These are phyloP conservation scores for Penicillium soppii DNA, from an alignment of 495 filamentous ascomycete genomes.

Conservation along the genomic window DNA sequence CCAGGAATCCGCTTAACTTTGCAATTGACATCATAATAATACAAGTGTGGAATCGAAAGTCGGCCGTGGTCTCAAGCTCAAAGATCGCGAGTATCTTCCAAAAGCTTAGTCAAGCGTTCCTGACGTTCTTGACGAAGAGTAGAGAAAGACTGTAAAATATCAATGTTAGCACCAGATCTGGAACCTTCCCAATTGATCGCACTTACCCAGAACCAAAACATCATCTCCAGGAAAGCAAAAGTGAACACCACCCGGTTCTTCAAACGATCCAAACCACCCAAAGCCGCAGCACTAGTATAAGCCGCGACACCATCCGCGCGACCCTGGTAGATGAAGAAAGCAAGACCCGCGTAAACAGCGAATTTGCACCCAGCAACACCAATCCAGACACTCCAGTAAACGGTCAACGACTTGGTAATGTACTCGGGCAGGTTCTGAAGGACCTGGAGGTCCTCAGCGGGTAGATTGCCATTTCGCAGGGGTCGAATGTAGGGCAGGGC, in stretches of 20 bases:
- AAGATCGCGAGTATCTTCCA: slow-evolving; percentile 31
- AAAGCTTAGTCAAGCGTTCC: slow-evolving; percentile 34
- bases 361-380: slow-evolving; percentile 68
- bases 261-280: slow-evolving; percentile 53
- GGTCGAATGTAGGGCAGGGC: slow-evolving; percentile 30
- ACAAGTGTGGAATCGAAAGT: too few species aligned
- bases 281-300: slow-evolving; percentile 24
- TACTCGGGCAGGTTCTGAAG: slow-evolving; percentile 41
- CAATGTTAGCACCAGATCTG: slow-evolving; percentile 54
- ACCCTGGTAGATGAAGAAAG: slow-evolving; percentile 67
- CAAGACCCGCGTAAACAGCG: slow-evolving; percentile 60
- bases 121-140: slow-evolving; percentile 48
- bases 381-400: slow-evolving; percentile 75
- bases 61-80: too few species aligned
- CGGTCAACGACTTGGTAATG: slow-evolving; percentile 27
- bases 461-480: slow-evolving; percentile 24
- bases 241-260: slow-evolving; percentile 82
- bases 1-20: not conserved
- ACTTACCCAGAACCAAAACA: slow-evolving; percentile 84
- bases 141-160: slow-evolving; percentile 50
- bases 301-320: slow-evolving; percentile 36
- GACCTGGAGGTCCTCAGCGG: slow-evolving; percentile 27
- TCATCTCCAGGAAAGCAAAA: slow-evolving; percentile 79
- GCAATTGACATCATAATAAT: slow-evolving; percentile 7
- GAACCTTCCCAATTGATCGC: not conserved